Percentiles rank a stretch among this genome's conserved stretches.
phyloP scores from a whole-genome alignment of 2,329 filamentous ascomycete species.

The Xylariomycetidae sp. region DNA sequence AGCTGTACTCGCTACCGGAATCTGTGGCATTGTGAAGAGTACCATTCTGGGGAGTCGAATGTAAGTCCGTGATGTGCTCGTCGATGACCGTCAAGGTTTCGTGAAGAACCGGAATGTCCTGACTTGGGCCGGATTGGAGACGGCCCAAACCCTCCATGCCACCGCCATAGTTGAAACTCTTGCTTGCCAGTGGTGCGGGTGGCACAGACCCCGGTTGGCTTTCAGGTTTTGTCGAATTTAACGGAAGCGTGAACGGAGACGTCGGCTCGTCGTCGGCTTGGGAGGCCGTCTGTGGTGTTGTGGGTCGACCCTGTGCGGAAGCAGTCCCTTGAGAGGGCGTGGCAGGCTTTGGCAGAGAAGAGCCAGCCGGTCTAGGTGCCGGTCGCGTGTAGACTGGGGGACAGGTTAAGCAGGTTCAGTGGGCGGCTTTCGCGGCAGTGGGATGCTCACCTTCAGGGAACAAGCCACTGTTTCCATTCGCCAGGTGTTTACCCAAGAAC shows the following conservation, averaged over 20 bases:
- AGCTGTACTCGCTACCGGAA: conserved; percentile 87
- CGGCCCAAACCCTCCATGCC: conserved; percentile 35
- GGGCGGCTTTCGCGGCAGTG: conserved; percentile 1
- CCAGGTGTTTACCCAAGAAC: conserved; percentile 71
- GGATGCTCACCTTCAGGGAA: conserved; percentile 69
- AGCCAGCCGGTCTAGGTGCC: conserved; percentile 38
- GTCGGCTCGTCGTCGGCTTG: conserved; percentile 22
- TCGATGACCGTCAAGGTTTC: conserved; percentile 95
- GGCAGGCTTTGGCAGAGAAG: conserved; percentile 21
- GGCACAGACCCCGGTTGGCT: conserved; percentile 21
- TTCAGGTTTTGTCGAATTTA: conserved; percentile 35
- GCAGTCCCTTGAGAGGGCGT: conserved; percentile 18
- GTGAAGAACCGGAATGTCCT: conserved; percentile 66
- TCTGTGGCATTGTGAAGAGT: conserved; percentile 56
- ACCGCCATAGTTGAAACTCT: conserved; percentile 21
- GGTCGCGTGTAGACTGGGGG: conserved; percentile 55
- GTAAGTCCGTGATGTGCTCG: conserved; percentile 89
- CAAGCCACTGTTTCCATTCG: conserved; percentile 67
- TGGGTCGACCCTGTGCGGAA: conserved; percentile 21
- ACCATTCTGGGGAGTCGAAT: conserved; percentile 47
- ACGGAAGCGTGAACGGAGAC: conserved; percentile 32
- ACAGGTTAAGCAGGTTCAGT: neutral
- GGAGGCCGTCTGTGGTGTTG: conserved; percentile 13
- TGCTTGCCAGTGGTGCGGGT: conserved; percentile 21
- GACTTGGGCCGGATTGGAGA: conserved; percentile 38